Percentiles rank a stretch among this genome's conserved stretches.
These are phyloP conservation scores for Aureobasidium namibiae DNA, from an alignment of 2,329 filamentous ascomycete species.

Conservation along the genomic window DNA sequence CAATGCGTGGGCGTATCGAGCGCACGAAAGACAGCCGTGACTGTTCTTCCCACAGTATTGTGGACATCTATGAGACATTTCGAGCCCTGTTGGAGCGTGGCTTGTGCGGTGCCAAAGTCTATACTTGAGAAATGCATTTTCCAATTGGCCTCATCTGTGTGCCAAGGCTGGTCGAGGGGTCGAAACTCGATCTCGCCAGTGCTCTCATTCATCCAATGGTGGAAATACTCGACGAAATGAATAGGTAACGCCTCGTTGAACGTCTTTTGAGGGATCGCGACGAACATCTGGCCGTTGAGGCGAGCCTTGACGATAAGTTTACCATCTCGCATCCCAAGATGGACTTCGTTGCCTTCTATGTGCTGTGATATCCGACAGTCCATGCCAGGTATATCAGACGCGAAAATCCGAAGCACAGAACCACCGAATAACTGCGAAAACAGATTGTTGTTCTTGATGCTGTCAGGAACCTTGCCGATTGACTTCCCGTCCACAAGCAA, in stretches of 20 bases:
- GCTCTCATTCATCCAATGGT: conserved; percentile 52
- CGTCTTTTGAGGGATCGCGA: conserved; percentile 26
- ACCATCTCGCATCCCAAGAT: conserved; percentile 44
- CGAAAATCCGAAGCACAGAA: conserved; percentile 42
- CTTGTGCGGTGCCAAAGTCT: conserved; percentile 43
- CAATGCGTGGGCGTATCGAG: conserved; percentile 14
- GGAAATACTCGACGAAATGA: conserved; percentile 42
- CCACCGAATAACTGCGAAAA: conserved; percentile 48
- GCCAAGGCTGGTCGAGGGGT: conserved; percentile 19
- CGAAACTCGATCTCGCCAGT: conserved; percentile 45
- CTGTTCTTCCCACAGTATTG: conserved; percentile 32
- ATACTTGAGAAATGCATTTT: conserved; percentile 20
- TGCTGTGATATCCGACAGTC: conserved; percentile 36
- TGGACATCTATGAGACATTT: conserved; percentile 37
- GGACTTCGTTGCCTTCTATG: conserved; percentile 38
- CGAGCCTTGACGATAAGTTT: conserved; percentile 38
- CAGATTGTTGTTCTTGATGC: conserved; percentile 35
- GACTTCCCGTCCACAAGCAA: conserved; percentile 42
- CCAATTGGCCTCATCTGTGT: conserved; percentile 13
- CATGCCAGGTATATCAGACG: conserved; percentile 48
- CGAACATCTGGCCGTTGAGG: conserved; percentile 20
- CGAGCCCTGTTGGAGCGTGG: conserved; percentile 45
- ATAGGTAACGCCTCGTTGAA: conserved; percentile 43
- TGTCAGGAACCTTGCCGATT: conserved; percentile 47
- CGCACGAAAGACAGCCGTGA: conserved; percentile 39